Conservation (phyloP, 2,329 filamentous ascomycete genomes). For the Albophoma yamanashiensis region DNA sequence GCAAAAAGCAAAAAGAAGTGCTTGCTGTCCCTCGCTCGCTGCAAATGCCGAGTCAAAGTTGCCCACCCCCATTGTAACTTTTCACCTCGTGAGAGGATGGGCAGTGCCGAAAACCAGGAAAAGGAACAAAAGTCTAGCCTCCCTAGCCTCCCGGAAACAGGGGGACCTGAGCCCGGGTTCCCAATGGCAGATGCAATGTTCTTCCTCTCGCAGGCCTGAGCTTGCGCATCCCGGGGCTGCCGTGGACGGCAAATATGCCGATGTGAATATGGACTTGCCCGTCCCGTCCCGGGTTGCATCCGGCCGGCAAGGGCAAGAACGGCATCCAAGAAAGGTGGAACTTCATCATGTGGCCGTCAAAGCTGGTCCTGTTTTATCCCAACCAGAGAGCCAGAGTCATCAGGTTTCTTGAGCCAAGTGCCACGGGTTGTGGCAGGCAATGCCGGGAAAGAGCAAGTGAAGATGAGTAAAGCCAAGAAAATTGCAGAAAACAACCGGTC, state of each 20-base stretch:
- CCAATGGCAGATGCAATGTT: not conserved
- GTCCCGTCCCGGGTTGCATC: not conserved
- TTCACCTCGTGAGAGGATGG: not conserved
- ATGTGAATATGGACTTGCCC: not conserved
- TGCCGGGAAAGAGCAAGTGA: not conserved
- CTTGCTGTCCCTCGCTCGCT: not conserved
- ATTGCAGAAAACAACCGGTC: not conserved
- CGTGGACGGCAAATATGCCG: not conserved
- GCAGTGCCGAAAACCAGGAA: not conserved
- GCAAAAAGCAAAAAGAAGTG: not conserved
- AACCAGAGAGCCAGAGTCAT: not conserved
- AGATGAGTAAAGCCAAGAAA: not conserved
- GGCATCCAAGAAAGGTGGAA: not conserved
- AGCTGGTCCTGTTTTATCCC: slow-evolving; percentile 3
- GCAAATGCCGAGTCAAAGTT: not conserved
- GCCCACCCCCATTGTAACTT: not conserved
- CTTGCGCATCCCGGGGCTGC: not conserved
- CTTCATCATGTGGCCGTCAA: not conserved
- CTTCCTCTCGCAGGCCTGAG: not conserved
- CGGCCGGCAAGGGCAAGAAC: not conserved
- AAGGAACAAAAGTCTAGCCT: not conserved
- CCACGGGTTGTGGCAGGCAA: not conserved
- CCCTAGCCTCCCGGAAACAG: not conserved
- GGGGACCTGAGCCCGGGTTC: not conserved
- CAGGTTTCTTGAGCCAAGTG: not conserved